Conservation (phyloP, 2,329 filamentous ascomycete genomes). For the Magnaporthales sp. region DNA sequence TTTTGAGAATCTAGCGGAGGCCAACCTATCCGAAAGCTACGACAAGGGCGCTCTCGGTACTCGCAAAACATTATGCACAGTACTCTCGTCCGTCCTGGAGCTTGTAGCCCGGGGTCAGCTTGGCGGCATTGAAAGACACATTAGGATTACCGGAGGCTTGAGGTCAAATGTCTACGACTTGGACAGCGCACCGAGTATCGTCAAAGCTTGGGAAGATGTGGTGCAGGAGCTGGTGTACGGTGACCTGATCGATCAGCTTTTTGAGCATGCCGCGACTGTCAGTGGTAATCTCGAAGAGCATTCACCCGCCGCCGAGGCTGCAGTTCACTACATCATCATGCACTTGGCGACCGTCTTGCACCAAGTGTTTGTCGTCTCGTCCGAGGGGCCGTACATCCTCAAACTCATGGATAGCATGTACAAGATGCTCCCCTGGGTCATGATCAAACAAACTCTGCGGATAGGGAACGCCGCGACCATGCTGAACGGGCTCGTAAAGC, state of each 20-base stretch:
- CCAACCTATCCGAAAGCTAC: conserved; percentile 71
- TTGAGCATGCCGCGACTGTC: conserved; percentile 50
- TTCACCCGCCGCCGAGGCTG: conserved; percentile 51
- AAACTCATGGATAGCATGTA: conserved; percentile 64
- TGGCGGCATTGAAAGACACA: conserved; percentile 38
- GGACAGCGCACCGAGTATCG: conserved; percentile 49
- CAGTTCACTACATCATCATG: conserved; percentile 58
- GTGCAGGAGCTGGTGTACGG: conserved; percentile 61
- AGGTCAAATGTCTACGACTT: conserved; percentile 39
- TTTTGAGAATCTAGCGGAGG: conserved; percentile 53
- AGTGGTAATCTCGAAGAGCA: conserved; percentile 52
- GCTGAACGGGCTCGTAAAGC: conserved; percentile 65
- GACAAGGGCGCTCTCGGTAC: conserved; percentile 69
- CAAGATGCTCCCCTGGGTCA: conserved; percentile 60
- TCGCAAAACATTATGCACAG: conserved; percentile 67
- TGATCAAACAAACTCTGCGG: conserved; percentile 64
- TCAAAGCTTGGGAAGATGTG: conserved; percentile 57
- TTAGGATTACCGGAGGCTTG: conserved; percentile 14
- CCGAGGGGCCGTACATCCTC: conserved; percentile 66
- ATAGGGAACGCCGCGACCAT: conserved; percentile 75
- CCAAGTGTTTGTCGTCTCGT: conserved; percentile 62
- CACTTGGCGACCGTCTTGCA: conserved; percentile 68
- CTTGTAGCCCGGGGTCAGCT: conserved; percentile 58
- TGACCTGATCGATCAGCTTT: conserved; percentile 55
- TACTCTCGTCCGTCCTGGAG: conserved; percentile 60